Evolutionary conservation across 2,329 filamentous ascomycete species (phyloP).

Genomic region (Fusarium drepaniforme): DNA sequence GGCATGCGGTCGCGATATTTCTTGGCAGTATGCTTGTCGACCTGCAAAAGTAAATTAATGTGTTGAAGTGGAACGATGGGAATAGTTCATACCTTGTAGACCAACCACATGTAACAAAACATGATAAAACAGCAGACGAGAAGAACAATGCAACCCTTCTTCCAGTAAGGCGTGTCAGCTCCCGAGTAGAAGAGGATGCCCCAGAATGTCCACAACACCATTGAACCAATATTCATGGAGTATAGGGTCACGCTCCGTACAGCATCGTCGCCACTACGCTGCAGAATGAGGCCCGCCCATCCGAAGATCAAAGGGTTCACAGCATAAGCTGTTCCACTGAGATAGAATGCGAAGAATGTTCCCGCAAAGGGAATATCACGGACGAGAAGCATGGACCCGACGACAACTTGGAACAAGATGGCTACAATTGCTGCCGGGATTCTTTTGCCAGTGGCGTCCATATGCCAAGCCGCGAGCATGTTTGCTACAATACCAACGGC

Average conservation of each 20-base stretch:
- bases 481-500: conserved; percentile 43
- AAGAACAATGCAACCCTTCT: conserved; percentile 44
- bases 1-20: conserved; percentile 6
- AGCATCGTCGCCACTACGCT: conserved; percentile 52
- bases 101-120: conserved; percentile 35
- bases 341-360: conserved; percentile 39
- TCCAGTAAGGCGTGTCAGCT: conserved; percentile 57
- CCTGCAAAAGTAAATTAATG: neutral
- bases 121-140: conserved; percentile 28
- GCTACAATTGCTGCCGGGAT: conserved; percentile 30
- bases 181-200: conserved; percentile 57
- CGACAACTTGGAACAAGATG: conserved; percentile 31
- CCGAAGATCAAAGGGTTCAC: conserved; percentile 45
- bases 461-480: conserved; percentile 35
- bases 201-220: conserved; percentile 59
- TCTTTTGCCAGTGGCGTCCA: conserved; percentile 33
- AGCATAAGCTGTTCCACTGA: conserved; percentile 39
- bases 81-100: conserved; percentile 15
- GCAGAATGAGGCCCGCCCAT: conserved; percentile 42
- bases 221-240: conserved; percentile 55
- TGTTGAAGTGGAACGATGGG: accelerated
- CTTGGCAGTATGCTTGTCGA: conserved; percentile 13
- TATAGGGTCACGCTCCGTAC: conserved; percentile 53
- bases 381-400: conserved; percentile 37
- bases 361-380: conserved; percentile 32